Evolutionary conservation across 495 filamentous ascomycete species (phyloP), one percentile per base, ranked within the genome.

Genomic region (Penicillium bovifimosum): DNA sequence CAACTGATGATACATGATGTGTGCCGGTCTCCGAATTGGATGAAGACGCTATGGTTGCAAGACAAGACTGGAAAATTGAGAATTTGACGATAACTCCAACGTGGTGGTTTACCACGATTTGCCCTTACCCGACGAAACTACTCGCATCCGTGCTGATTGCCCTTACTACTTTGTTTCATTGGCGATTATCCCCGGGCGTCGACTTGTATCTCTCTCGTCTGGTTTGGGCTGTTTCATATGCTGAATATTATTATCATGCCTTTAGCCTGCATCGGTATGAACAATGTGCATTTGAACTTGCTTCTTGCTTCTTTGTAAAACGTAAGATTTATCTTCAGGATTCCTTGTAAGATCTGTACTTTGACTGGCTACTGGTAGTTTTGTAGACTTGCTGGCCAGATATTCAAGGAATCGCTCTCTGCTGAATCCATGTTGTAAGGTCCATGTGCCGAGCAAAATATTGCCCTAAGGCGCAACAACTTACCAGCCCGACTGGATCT

Each of bases 201-300:
- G 27, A 39, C 17, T 17, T 50, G 47, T 36, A 47, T 33, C 51
- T 50, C 51, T 50, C 32, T 32, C 53, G 13, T 31, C 18, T 4
- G 18, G 9, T 17, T 34, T 26, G 41, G 41, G 42, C 47, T 41
- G 53, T 46, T 38, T 40, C 18, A 32, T 50, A 50, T 31, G 34
- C 41, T 61, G 57, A 58, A 55, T 29, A 46, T 31, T 29, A 46
- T 31, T 53, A 45, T 24, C 35, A 58, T 61, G 27, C 33, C n/a
- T n/a, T 51, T 51, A 60, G 42, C 40, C 33, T 14, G 28, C 57
- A 63, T 63, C 17, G 38, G 14, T 41, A 27, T 56, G 34, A 51
- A 43, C 8, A 52, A 45, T 27, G 17, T 39, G 2, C 18, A 13
- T 50, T 51, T 47, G 5, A 11, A 10, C 16, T 36, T 13, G 14